Evolutionary conservation across 441 rosid genomes (phyloP), one percentile per base, ranked within the genome.

Genomic region (Isatis lusitanica): DNA sequence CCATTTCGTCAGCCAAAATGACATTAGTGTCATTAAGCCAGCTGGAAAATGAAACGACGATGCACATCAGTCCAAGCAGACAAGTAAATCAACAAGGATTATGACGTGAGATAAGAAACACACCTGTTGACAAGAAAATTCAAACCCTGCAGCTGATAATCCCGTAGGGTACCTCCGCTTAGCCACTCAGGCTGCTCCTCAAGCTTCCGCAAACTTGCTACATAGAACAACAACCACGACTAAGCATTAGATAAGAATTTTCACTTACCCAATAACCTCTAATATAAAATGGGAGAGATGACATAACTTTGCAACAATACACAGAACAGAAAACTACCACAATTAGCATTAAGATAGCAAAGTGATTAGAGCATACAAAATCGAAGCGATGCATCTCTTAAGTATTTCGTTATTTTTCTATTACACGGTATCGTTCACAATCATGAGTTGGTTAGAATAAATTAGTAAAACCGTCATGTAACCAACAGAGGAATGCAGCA

Each of bases 1-100:
- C 99, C 99, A 96, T 96, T 82, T 96, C 99, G 79, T 96, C 99
- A 75, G 99, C 99, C 84, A 94, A 86, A 81, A 96, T 96, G 77
- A 96, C 99, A 86, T 96, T 96, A 21, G 99, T 96, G 80, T 94
- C 98, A 85, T 94, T 96, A 82, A 97, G 89, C 99, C 99, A 96
- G 83, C 98, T 93, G 87, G 58, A 47, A 71, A 46, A 43, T 58
- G 53, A 24, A 68, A 55, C 64, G 63, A 78, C 44, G 70, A 11
- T 46, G 48, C 66, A 71, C 74, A 78, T 47, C 58, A 70, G 31
- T 74, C 57, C 58, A 62, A 63, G 48, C 60, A 67, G 58, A 77
- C 50, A 33, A 61, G 51, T 56, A 70, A 70, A 62, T 33, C 30
- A 53, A 38, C 38, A 38, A 31, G 13, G 28, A 36, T 18, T 35